These are phyloP conservation scores for Lepiota brunneoincarnata DNA, from an alignment of 768 basidiomycete genomes.

Conservation along the genomic window DNA sequence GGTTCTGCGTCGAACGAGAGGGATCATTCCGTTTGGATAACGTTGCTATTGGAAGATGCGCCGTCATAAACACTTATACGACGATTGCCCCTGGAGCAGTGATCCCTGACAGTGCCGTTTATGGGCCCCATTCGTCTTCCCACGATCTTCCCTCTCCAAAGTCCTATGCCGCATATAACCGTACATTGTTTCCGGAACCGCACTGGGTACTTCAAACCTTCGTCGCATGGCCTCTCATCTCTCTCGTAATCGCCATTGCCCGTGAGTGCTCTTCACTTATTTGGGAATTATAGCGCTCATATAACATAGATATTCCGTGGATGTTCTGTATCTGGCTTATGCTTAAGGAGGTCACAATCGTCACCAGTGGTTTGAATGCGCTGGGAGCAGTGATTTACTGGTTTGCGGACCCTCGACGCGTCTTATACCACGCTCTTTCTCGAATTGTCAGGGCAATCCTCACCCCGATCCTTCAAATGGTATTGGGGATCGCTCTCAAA, in stretches of 20 bases:
- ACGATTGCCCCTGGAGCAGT: conserved; percentile 38
- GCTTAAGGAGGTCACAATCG: conserved; percentile 29
- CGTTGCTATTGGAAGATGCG: conserved; percentile 34
- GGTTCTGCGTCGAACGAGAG: conserved; percentile 44
- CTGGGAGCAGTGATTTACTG: conserved; percentile 40
- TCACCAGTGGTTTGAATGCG: conserved; percentile 24
- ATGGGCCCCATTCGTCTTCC: conserved; percentile 46
- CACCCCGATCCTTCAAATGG: conserved; percentile 35
- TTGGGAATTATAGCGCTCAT: neutral
- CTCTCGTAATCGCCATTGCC: conserved; percentile 29
- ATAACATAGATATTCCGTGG: conserved; percentile 38
- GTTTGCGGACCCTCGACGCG: conserved; percentile 38
- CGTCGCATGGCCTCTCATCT: conserved; percentile 39
- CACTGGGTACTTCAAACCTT: conserved; percentile 29
- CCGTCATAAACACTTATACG: conserved; percentile 42
- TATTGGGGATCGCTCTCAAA: conserved; percentile 38
- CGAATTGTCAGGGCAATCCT: conserved; percentile 35
- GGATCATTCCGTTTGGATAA: conserved; percentile 39
- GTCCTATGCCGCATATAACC: conserved; percentile 37
- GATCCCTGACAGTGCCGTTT: conserved; percentile 34
- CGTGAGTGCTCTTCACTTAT: conserved; percentile 21
- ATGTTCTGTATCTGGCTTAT: conserved; percentile 36
- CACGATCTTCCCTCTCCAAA: conserved; percentile 35
- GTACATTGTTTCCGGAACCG: conserved; percentile 32
- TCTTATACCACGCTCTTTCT: conserved; percentile 37